A percentile compares a stretch with the other conserved stretches of the same genome.
These are phyloP conservation scores for Yamadazyma jaroonii DNA, from an alignment of 1,139 yeast genomes.

Conservation along the genomic window DNA sequence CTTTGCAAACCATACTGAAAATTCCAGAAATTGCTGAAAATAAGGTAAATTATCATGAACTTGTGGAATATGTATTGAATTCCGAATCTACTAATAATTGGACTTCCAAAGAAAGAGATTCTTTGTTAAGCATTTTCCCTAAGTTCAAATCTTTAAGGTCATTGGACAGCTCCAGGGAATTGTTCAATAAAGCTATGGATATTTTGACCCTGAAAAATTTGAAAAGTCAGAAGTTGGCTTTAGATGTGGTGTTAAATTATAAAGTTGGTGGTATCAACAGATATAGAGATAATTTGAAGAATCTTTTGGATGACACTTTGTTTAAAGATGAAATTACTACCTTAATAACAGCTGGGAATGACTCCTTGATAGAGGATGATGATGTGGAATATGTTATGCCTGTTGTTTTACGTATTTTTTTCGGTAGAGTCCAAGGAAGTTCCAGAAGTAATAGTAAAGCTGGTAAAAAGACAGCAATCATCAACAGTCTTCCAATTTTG, in stretches of 20 bases:
- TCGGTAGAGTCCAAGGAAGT: conserved; percentile 76
- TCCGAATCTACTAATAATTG: conserved; percentile 32
- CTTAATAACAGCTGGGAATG: conserved; percentile 53
- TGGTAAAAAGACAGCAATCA: conserved; percentile 74
- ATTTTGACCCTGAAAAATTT: conserved; percentile 62
- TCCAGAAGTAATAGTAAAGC: conserved; percentile 63
- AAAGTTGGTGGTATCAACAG: conserved; percentile 56
- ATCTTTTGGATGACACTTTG: conserved; percentile 75
- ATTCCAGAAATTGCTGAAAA: conserved; percentile 69
- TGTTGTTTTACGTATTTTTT: conserved; percentile 70
- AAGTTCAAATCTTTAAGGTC: conserved; percentile 63
- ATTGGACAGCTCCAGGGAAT: conserved; percentile 47
- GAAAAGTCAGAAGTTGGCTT: conserved; percentile 68
- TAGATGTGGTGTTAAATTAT: conserved; percentile 69
- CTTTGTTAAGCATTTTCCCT: conserved; percentile 60
- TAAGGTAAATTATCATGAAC: conserved; percentile 37
- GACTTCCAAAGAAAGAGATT: conserved; percentile 61
- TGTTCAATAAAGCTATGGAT: conserved; percentile 52
- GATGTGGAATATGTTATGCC: conserved; percentile 69
- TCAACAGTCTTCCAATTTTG: conserved; percentile 66
- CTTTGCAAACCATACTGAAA: conserved; percentile 47
- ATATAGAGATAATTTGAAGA: conserved; percentile 70
- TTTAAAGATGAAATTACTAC: conserved; percentile 82
- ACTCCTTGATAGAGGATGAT: conserved; percentile 52
- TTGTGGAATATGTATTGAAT: conserved; percentile 56